phyloP scores from a whole-genome alignment of 2,329 filamentous ascomycete species.

The Aspergillus novofumigatus region DNA sequence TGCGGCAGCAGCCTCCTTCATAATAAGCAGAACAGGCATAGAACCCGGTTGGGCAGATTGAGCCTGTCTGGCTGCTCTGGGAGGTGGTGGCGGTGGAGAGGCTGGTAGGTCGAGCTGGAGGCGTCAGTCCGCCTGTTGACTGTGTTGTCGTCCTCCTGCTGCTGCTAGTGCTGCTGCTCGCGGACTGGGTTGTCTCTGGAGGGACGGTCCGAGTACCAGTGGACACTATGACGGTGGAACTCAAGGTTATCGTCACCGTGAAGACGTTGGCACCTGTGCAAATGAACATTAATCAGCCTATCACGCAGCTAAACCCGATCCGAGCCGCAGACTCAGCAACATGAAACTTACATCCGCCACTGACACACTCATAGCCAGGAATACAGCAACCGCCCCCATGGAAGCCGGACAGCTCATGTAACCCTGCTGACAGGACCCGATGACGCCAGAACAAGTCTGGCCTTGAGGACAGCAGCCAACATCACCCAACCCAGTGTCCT shows the following conservation, averaged over 20 bases:
- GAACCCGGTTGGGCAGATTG: slow-evolving; percentile 77
- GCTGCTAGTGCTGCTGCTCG: slow-evolving; percentile 33
- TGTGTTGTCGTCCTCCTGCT: slow-evolving; percentile 30
- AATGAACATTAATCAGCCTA: background rate
- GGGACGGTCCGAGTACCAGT: slow-evolving; percentile 29
- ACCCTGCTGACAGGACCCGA: slow-evolving; percentile 50
- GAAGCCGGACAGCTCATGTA: slow-evolving; percentile 54
- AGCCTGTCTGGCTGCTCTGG: slow-evolving; percentile 32
- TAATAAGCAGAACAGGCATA: slow-evolving; percentile 85
- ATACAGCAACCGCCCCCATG: slow-evolving; percentile 60
- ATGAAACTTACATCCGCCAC: slow-evolving; percentile 48
- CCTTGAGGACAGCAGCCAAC: slow-evolving; percentile 59
- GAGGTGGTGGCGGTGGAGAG: slow-evolving; percentile 35
- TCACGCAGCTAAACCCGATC: background rate
- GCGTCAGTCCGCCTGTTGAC: slow-evolving; percentile 27
- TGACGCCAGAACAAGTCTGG: slow-evolving; percentile 47
- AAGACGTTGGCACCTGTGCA: slow-evolving; percentile 30
- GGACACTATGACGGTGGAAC: slow-evolving; percentile 27
- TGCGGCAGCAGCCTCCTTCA: slow-evolving; percentile 79
- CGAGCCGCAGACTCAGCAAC: slow-evolving; percentile 15
- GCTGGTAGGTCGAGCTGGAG: slow-evolving; percentile 38
- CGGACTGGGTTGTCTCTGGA: slow-evolving; percentile 19
- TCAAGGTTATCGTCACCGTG: slow-evolving; percentile 33
- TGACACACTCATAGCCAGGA: slow-evolving; percentile 55
- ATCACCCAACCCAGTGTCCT: slow-evolving; percentile 51